phyloP scores from a whole-genome alignment of 495 filamentous ascomycete genomes.

The Podospora pseudoanserina region DNA sequence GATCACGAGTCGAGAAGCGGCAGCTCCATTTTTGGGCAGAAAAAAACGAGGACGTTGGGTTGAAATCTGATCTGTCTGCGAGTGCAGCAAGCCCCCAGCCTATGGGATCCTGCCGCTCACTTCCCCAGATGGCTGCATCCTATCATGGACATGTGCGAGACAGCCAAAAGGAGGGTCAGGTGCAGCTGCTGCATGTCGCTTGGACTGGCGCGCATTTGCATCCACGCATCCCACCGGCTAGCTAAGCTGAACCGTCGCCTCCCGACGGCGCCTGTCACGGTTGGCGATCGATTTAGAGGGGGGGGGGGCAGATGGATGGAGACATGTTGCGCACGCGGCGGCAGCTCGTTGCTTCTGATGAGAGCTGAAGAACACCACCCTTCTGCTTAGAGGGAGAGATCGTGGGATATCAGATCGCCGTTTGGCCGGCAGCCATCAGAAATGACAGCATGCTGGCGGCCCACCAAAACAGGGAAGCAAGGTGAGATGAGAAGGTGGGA shows the following conservation, averaged over 20 bases:
- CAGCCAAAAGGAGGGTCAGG: slow-evolving; percentile 29
- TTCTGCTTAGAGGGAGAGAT: not conserved
- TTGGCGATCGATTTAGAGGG: not conserved
- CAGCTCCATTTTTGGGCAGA: slow-evolving; percentile 2
- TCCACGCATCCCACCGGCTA: slow-evolving; percentile 30
- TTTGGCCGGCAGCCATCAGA: not conserved
- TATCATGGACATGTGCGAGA: slow-evolving; percentile 29
- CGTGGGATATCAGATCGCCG: not conserved
- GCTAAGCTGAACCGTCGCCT: slow-evolving; percentile 15
- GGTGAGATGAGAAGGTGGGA: not conserved
- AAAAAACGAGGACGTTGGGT: slow-evolving; percentile 4
- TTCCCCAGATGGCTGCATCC: slow-evolving; percentile 30
- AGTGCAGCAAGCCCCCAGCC: not conserved
- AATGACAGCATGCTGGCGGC: not conserved
- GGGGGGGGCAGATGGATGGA: not conserved
- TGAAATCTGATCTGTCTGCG: slow-evolving; percentile 12
- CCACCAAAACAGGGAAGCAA: not conserved
- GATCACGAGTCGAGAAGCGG: not conserved
- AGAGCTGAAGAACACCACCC: not conserved
- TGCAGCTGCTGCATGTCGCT: slow-evolving; percentile 37
- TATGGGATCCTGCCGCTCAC: slow-evolving; percentile 2
- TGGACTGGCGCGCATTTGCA: slow-evolving; percentile 27
- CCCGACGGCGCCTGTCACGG: slow-evolving; percentile 5
- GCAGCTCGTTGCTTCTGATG: not conserved
- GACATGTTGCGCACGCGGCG: not conserved